A percentile compares a stretch with the other conserved stretches of the same genome.
Conservation (phyloP, 163 green algal genomes). For the Prototheca wickerhamii region DNA sequence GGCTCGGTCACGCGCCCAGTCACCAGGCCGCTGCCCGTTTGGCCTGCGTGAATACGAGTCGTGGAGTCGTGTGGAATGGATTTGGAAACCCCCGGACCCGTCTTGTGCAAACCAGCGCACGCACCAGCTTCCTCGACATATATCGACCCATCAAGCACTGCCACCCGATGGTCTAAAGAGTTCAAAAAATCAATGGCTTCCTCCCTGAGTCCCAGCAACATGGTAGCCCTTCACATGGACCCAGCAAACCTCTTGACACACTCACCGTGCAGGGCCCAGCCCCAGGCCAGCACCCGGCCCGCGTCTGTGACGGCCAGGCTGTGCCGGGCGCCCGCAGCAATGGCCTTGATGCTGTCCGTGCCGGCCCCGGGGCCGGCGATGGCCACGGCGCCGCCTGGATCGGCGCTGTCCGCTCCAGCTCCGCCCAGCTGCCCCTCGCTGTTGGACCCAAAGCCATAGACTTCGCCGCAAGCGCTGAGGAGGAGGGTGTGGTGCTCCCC, state of each 20-base stretch:
- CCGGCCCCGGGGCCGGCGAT: constrained; percentile 40
- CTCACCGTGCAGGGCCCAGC: constrained; percentile 24
- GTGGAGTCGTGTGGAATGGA: neutral
- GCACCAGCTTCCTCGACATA: no score
- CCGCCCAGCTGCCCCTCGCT: constrained; percentile 65
- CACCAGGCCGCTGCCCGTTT: constrained; percentile 13
- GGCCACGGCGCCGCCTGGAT: constrained; percentile 12
- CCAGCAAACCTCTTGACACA: neutral
- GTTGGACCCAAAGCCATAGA: constrained; percentile 69
- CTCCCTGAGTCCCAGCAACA: no score
- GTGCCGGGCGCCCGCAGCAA: constrained; percentile 62
- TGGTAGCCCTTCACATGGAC: neutral
- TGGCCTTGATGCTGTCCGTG: constrained; percentile 28
- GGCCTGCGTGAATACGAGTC: constrained; percentile 4
- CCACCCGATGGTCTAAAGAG: no score
- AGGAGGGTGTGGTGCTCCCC: constrained; percentile 68
- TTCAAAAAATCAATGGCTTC: neutral
- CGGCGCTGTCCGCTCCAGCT: constrained; percentile 7
- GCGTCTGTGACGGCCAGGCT: constrained; percentile 37
- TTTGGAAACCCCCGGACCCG: no score
- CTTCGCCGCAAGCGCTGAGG: constrained; percentile 50
- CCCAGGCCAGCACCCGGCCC: constrained; percentile 63
- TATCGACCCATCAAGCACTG: no score
- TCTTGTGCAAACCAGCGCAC: no score
- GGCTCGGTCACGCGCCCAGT: constrained; percentile 47